A percentile compares a stretch with the other conserved stretches of the same genome.
Evolutionary conservation across 2,329 filamentous ascomycete species (phyloP).

Genomic region (Gnomoniopsis sp.): DNA sequence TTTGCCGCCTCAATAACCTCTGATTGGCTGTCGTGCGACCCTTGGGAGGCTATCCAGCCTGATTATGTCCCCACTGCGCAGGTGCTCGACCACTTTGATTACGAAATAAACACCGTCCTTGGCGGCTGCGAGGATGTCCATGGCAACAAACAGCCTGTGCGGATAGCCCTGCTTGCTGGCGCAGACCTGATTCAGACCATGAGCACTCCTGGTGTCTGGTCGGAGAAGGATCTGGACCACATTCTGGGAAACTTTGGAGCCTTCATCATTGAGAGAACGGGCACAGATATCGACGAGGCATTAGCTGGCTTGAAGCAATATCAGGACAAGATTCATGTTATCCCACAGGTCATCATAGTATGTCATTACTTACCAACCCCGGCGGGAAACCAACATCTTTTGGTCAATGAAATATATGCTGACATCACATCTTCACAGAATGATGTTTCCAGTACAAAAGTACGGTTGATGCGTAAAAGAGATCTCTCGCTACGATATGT

Average conservation of each 20-base stretch:
- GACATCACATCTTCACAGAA: conserved; percentile 47
- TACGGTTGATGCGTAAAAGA: conserved; percentile 49
- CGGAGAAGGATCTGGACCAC: conserved; percentile 77
- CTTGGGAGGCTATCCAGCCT: conserved; percentile 82
- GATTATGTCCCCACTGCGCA: conserved; percentile 85
- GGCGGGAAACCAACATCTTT: background rate
- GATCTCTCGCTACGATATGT: conserved; percentile 80
- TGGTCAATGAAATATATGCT: background rate
- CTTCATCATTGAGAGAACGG: conserved; percentile 83
- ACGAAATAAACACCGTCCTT: conserved; percentile 79
- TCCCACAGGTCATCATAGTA: conserved; percentile 83
- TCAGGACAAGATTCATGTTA: conserved; percentile 83
- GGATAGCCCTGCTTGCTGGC: conserved; percentile 76
- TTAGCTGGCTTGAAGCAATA: conserved; percentile 77
- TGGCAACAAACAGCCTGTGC: conserved; percentile 64
- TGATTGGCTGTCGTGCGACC: conserved; percentile 81
- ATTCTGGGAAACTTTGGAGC: conserved; percentile 81
- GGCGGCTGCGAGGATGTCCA: conserved; percentile 69
- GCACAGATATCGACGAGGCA: conserved; percentile 85
- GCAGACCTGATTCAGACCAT: conserved; percentile 73
- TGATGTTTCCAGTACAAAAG: conserved; percentile 49
- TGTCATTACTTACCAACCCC: conserved; percentile 42
- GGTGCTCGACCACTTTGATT: conserved; percentile 81
- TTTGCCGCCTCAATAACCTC: conserved; percentile 73
- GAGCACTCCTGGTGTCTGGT: conserved; percentile 76